Percentiles rank a stretch among this genome's conserved stretches.
Evolutionary conservation across 2,329 filamentous ascomycete species (phyloP).

Genomic region (Rutstroemia sydowiana): DNA sequence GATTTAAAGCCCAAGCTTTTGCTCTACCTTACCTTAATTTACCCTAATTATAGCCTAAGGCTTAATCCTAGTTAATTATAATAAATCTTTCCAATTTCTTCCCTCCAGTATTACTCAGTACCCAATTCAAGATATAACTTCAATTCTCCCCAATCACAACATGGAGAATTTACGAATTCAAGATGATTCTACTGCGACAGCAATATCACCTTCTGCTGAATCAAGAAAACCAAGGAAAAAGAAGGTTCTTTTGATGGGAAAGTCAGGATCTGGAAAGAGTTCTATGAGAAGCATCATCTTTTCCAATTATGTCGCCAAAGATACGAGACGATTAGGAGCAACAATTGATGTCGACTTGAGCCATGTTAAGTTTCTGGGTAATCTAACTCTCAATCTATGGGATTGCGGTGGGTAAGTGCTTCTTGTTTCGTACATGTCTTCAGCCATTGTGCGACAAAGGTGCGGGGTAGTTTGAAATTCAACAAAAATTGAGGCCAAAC

Average conservation of each 20-base stretch:
- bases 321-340: constrained; percentile 84
- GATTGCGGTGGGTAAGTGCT: constrained; percentile 86
- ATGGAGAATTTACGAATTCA: constrained; percentile 9
- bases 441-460: background rate
- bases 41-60: too few species aligned
- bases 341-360: constrained; percentile 98
- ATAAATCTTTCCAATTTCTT: too few species aligned
- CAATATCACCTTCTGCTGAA: constrained; percentile 6
- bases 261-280: constrained; percentile 94
- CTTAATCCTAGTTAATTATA: too few species aligned
- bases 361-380: constrained; percentile 97
- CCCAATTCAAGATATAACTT: too few species aligned
- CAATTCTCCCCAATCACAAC: background rate
- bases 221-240: constrained; percentile 65
- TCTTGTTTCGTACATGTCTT: background rate
- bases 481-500: background rate
- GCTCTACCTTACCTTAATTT: too few species aligned
- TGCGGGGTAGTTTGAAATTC: background rate
- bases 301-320: constrained; percentile 95
- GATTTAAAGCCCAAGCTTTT: too few species aligned
- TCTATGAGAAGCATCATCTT: constrained; percentile 99
- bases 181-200: constrained; percentile 1
- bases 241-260: constrained; percentile 86
- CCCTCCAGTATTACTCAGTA: too few species aligned
- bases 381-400: constrained; percentile 95